Percentiles rank a stretch among this genome's conserved stretches.
Conservation (phyloP, 805 yeast genomes). For the Pichia kluyveri region DNA sequence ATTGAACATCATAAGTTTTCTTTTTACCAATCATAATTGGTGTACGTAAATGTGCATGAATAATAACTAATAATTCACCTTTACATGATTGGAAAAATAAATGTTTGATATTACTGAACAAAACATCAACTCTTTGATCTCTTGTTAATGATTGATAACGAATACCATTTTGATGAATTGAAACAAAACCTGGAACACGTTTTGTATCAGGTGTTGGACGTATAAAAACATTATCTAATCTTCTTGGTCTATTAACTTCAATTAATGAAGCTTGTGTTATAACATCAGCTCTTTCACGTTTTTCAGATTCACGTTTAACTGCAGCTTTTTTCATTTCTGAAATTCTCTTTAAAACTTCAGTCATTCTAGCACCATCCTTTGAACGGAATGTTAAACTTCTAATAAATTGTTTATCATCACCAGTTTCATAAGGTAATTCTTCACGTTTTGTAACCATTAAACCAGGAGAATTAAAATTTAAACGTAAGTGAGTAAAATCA, state of each 20-base stretch:
- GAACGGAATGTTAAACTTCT: constrained; percentile 84
- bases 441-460: constrained; percentile 43
- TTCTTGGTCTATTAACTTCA: constrained; percentile 77
- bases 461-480: constrained; percentile 92
- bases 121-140: constrained; percentile 81
- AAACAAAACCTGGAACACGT: constrained; percentile 82
- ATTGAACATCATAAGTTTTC: constrained; percentile 91
- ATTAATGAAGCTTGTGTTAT: constrained; percentile 83
- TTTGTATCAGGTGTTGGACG: constrained; percentile 98
- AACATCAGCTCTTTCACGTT: constrained; percentile 87
- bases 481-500: constrained; percentile 80
- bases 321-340: constrained; percentile 89
- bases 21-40: constrained; percentile 95
- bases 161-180: constrained; percentile 93
- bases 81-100: constrained; percentile 93
- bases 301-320: constrained; percentile 82
- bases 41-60: constrained; percentile 85
- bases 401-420: constrained; percentile 76
- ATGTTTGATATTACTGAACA: constrained; percentile 87
- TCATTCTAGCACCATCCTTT: constrained; percentile 83
- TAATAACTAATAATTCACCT: constrained; percentile 85
- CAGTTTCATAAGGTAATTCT: constrained; percentile 86
- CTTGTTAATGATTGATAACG: constrained; percentile 83
- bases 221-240: constrained; percentile 80
- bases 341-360: constrained; percentile 81